Evolutionary conservation across 495 filamentous ascomycete species (phyloP).

Genomic region (Alectoria sarmentosa): DNA sequence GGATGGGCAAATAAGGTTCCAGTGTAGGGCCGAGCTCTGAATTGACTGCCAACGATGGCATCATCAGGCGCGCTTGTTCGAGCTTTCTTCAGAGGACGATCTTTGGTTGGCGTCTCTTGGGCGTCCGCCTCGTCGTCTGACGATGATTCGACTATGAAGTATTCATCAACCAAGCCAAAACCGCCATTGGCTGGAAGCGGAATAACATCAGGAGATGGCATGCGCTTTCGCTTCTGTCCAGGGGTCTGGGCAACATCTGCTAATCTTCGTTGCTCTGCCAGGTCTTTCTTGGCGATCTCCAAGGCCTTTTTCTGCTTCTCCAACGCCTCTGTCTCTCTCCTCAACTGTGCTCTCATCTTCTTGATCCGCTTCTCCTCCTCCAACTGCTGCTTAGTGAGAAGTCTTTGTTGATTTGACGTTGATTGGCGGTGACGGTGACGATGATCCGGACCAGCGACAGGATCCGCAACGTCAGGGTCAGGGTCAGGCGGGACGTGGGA

Average conservation of each 20-base stretch:
- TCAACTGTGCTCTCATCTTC: conserved; percentile 4
- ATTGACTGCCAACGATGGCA: conserved; percentile 6
- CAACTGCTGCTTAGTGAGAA: conserved; percentile 6
- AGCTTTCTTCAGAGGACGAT: conserved; percentile 9
- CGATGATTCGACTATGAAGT: conserved; percentile 33
- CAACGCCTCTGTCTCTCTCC: background rate
- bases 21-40: conserved; percentile 17
- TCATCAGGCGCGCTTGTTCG: conserved; percentile 1
- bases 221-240: conserved; percentile 37
- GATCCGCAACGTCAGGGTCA: background rate
- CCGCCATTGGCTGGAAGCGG: conserved; percentile 40
- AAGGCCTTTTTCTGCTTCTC: conserved; percentile 11
- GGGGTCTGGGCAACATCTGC: conserved; percentile 1
- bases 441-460: background rate
- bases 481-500: background rate
- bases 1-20: conserved; percentile 4
- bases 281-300: conserved; percentile 11
- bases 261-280: conserved; percentile 8
- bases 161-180: conserved; percentile 41
- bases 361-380: conserved; percentile 14
- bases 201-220: conserved; percentile 39
- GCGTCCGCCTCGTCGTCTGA: conserved; percentile 31
- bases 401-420: background rate
- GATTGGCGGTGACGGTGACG: background rate
- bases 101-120: conserved; percentile 7